Evolutionary conservation across 140 eudicot genomes (phyloP).

Genomic region (Anethum foeniculum): DNA sequence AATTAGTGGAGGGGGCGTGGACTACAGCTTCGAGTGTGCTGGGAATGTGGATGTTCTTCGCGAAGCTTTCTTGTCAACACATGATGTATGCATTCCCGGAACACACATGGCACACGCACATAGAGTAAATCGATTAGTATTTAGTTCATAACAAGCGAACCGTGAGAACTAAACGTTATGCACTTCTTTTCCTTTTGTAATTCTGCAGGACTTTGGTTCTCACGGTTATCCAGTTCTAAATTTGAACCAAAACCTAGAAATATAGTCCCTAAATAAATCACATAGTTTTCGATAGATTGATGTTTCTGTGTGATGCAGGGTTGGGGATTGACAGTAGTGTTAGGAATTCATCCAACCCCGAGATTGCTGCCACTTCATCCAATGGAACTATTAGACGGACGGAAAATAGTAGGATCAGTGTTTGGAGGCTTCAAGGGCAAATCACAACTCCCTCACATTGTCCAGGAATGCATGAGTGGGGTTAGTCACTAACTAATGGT

Average conservation of each 20-base stretch:
- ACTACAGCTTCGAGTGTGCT: constrained; percentile 71
- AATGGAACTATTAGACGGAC: constrained; percentile 72
- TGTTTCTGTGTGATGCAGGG: constrained; percentile 30
- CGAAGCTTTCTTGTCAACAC: constrained; percentile 72
- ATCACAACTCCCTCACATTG: constrained; percentile 59
- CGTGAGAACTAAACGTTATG: too few relatives aligned
- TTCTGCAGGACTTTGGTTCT: too few relatives aligned
- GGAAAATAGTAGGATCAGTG: constrained; percentile 51
- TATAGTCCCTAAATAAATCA: too few relatives aligned
- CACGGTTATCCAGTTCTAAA: neutral
- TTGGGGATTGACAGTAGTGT: constrained; percentile 64
- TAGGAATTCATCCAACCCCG: constrained; percentile 58
- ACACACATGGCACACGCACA: too few relatives aligned
- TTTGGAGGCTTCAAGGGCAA: constrained; percentile 75
- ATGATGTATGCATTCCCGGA: constrained; percentile 32
- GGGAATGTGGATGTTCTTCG: constrained; percentile 73
- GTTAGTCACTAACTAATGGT: constrained; percentile 17
- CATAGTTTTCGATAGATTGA: neutral
- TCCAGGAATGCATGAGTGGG: constrained; percentile 50
- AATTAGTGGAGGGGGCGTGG: constrained; percentile 55
- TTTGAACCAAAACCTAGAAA: too few relatives aligned
- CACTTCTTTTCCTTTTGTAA: too few relatives aligned
- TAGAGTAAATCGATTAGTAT: too few relatives aligned
- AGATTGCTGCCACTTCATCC: constrained; percentile 67
- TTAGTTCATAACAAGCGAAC: too few relatives aligned